Evolutionary conservation across 1,284 basidiomycete species (phyloP).

Genomic region (Moesziomyces sp.): DNA sequence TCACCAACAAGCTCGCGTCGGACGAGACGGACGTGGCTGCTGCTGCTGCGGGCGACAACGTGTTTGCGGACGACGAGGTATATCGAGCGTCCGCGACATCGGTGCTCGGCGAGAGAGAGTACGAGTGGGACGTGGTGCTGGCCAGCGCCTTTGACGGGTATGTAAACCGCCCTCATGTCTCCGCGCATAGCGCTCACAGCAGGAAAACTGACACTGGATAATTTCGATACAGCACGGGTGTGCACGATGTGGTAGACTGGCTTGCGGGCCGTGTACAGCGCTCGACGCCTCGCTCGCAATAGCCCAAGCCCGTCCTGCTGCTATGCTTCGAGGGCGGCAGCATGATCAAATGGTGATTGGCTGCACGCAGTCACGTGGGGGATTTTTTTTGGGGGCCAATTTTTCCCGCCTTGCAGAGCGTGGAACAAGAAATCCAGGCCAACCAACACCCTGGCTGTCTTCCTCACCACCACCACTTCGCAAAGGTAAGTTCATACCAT

Average conservation of each 20-base stretch:
- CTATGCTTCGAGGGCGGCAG: no score
- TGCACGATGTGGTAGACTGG: constrained; percentile 40
- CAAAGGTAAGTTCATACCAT: neutral
- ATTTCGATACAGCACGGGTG: constrained; percentile 17
- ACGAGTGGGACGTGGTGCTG: constrained; percentile 44
- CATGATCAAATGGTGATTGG: neutral
- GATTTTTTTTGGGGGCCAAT: neutral
- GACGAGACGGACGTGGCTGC: constrained; percentile 15
- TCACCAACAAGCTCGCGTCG: constrained; percentile 23
- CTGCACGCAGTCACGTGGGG: neutral
- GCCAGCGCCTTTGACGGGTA: constrained; percentile 42
- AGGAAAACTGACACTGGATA: neutral
- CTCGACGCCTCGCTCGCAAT: neutral
- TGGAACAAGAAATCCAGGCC: neutral
- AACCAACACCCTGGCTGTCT: neutral
- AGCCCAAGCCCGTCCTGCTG: no score
- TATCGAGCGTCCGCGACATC: constrained; percentile 15
- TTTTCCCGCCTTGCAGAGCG: neutral
- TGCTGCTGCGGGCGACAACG: constrained; percentile 3
- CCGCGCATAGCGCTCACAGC: no score
- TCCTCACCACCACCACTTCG: neutral
- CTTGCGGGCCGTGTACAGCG: constrained; percentile 29
- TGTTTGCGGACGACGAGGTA: constrained; percentile 34
- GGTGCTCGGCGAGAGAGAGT: constrained; percentile 15
- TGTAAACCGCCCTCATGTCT: constrained; percentile 1